Evolutionary conservation across 2,329 filamentous ascomycete species (phyloP), one percentile per base, ranked within the genome.

Genomic region (Aspergillus candidus): DNA sequence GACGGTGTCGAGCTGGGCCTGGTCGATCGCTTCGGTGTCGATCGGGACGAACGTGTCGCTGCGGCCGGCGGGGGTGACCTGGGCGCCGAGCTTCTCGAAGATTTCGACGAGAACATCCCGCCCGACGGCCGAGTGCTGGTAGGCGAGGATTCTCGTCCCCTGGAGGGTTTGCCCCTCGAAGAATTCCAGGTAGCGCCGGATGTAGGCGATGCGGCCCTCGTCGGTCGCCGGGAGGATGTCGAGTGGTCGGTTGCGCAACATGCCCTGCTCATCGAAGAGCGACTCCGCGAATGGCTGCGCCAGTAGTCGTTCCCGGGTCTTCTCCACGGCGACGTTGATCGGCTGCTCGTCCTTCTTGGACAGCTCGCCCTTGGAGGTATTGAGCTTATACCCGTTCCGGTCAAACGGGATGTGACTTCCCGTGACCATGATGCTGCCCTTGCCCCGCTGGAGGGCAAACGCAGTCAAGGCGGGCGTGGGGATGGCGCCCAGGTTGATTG

Each of bases 391-490:
- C 11, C 61, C 60, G 46, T 64, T 64, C 15, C 61, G 61, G 41
- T 63, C 58, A 37, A 64, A 64, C 6, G 61, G 61, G 35, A 63
- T 64, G 38, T 64, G 61, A 41, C 61, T 64, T 4, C 61, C 60
- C 4, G 61, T 64, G 27, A 63, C 60, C 61, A 64, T 64, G 30
- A 64, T 63, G 43, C 58, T 62, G 5, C 60, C 61, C 45, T 63
- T 64, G 5, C 45, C 54, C 27, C 57, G 47, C 18, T 52, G 46
- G 7, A 64, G 50, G 15, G 61, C 61, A 40, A 49, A 61, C 38
- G 44, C 58, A 1, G 60, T 61, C 3, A 63, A 48, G 13, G 60
- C 60, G 2, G 60, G 61, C 6, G 60, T 64, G 7, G 61, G 60
- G 12, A 64, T 64, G 1, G 57, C 58, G 12, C 60, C 60, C 7